phyloP scores from a whole-genome alignment of 2,329 filamentous ascomycete species.

The Colletotrichum phormii region DNA sequence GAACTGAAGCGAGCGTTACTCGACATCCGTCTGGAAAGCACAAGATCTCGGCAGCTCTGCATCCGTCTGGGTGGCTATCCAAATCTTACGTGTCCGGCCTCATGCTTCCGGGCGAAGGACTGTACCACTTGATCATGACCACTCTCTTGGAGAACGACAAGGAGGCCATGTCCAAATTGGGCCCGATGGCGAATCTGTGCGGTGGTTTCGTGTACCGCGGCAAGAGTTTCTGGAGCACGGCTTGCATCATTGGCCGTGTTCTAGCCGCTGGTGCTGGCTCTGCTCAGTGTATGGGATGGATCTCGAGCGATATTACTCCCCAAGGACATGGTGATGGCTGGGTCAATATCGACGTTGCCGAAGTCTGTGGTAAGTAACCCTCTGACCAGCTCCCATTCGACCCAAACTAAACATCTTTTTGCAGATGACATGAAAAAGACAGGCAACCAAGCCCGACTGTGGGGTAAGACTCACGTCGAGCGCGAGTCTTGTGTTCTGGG shows the following conservation, averaged over 20 bases:
- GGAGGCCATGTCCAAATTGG: conserved; percentile 68
- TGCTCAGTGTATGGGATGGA: conserved; percentile 76
- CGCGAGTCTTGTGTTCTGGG: conserved; percentile 71
- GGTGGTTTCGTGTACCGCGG: conserved; percentile 72
- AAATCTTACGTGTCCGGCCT: conserved; percentile 75
- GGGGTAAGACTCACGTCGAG: conserved; percentile 70
- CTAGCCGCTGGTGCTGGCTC: conserved; percentile 72
- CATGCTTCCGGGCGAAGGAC: conserved; percentile 71
- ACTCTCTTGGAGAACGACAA: conserved; percentile 73
- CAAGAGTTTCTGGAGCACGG: conserved; percentile 77
- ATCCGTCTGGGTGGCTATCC: conserved; percentile 73
- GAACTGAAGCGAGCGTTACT: conserved; percentile 35
- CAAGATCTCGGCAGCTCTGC: conserved; percentile 68
- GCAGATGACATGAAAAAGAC: conserved; percentile 62
- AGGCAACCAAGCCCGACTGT: conserved; percentile 69
- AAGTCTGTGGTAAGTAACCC: conserved; percentile 59
- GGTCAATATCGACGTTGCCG: conserved; percentile 68
- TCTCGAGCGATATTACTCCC: conserved; percentile 70
- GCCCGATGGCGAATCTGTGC: conserved; percentile 71
- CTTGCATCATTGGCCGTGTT: conserved; percentile 73
- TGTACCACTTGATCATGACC: conserved; percentile 74
- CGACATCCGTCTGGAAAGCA: conserved; percentile 56
- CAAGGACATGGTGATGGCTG: conserved; percentile 65
- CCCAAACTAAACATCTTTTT: conserved; percentile 26
- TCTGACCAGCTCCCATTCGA: not conserved